A percentile compares a stretch with the other conserved stretches of the same genome.
Conservation (phyloP, 768 basidiomycete species). For the Exsudoporus frostii region DNA sequence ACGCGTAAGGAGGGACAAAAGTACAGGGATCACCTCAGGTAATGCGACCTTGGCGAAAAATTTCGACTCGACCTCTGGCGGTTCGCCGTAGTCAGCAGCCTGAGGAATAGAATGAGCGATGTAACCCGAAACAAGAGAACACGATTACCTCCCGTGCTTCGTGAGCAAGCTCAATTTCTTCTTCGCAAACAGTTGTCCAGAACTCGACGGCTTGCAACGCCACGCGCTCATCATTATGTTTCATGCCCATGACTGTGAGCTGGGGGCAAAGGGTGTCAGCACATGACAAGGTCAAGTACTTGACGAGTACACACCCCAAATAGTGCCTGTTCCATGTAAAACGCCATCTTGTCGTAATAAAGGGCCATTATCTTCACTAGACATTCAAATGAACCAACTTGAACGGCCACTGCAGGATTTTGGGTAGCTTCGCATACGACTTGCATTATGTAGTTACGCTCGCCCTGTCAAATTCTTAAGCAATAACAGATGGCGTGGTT, state of each 20-base stretch:
- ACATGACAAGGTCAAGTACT: slow-evolving; percentile 1
- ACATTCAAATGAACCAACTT: slow-evolving; percentile 96
- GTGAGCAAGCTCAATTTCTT: slow-evolving; percentile 88
- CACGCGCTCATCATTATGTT: slow-evolving; percentile 84
- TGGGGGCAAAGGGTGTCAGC: slow-evolving; percentile 34
- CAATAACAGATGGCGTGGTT: not conserved
- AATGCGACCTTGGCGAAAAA: slow-evolving; percentile 94
- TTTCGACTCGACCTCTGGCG: slow-evolving; percentile 80
- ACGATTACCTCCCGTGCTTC: slow-evolving; percentile 82
- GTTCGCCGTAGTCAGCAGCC: slow-evolving; percentile 89
- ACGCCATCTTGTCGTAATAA: slow-evolving; percentile 98
- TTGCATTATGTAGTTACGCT: slow-evolving; percentile 99
- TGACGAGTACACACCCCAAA: slow-evolving; percentile 72
- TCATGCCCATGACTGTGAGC: slow-evolving; percentile 98
- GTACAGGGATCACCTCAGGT: slow-evolving; percentile 91
- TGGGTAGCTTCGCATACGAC: slow-evolving; percentile 99
- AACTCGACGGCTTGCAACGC: slow-evolving; percentile 97
- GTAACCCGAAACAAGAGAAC: not conserved
- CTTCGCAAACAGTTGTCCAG: slow-evolving; percentile 99
- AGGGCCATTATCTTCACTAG: slow-evolving; percentile 95
- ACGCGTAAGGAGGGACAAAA: slow-evolving; percentile 81
- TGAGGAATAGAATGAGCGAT: slow-evolving; percentile 30
- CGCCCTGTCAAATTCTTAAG: slow-evolving; percentile 58
- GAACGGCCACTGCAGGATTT: slow-evolving; percentile 71
- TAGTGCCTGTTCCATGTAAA: slow-evolving; percentile 98